These are phyloP conservation scores for apple (Malus domestica) DNA, from an alignment of 306 rosid species.

Conservation along the genomic window ASM211411v1 NC_041794.1:23658501-23659000, in stretches of 20 bases:
- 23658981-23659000: neutral
- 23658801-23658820: conserved; percentile 80
- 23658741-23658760: neutral
- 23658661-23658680: neutral
- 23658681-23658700: neutral
- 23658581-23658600: neutral
- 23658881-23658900: conserved; percentile 92
- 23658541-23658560: neutral
- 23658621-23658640: neutral
- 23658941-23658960: neutral
- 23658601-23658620: neutral
- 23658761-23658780: neutral
- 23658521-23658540: neutral
- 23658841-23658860: conserved; percentile 89
- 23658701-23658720: neutral
- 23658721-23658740: neutral
- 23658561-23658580: neutral
- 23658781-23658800: neutral
- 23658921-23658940: neutral
- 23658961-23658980: neutral
- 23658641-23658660: neutral
- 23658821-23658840: conserved; percentile 87
- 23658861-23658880: conserved; percentile 95
- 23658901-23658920: conserved; percentile 60
- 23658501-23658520: neutral